These are phyloP conservation scores for Suhomyces faveliae DNA, from an alignment of 805 yeast genomes.

Conservation along the genomic window DNA sequence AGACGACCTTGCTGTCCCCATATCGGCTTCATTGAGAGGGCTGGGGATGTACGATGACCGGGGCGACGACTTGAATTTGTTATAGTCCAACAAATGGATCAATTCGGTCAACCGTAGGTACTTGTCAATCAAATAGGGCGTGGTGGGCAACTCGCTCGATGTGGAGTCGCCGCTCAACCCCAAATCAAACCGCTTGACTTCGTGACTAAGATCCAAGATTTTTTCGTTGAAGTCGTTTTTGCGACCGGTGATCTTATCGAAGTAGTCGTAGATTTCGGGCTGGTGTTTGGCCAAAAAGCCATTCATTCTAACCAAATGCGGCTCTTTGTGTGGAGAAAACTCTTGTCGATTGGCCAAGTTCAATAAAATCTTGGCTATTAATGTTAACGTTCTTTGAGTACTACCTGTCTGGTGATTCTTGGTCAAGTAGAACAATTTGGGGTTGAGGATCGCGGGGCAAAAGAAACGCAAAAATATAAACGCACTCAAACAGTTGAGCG, in stretches of 20 bases:
- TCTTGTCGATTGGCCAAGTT: constrained; percentile 73
- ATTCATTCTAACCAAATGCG: constrained; percentile 72
- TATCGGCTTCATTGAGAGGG: constrained; percentile 8
- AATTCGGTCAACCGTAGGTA: constrained; percentile 60
- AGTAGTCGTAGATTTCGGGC: constrained; percentile 61
- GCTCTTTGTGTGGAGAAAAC: constrained; percentile 80
- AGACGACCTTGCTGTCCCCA: constrained; percentile 11
- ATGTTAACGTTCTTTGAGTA: constrained; percentile 73
- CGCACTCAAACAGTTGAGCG: constrained; percentile 76
- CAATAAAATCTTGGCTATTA: constrained; percentile 76
- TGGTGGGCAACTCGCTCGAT: constrained; percentile 61
- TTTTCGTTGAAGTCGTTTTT: constrained; percentile 65
- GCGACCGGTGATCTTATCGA: constrained; percentile 68
- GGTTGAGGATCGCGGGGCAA: constrained; percentile 90
- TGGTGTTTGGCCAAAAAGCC: constrained; percentile 58
- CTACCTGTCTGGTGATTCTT: constrained; percentile 68
- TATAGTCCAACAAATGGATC: constrained; percentile 43
- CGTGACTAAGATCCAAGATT: constrained; percentile 53
- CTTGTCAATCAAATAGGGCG: constrained; percentile 68
- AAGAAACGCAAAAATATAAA: constrained; percentile 71
- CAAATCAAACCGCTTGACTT: constrained; percentile 55
- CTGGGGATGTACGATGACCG: background rate
- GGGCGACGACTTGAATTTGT: constrained; percentile 8
- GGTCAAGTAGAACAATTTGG: constrained; percentile 76
- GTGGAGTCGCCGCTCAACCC: constrained; percentile 51